Evolutionary conservation across 176 grass and related monocot species (phyloP).

Genomic region (Hordeum marinum): DNA sequence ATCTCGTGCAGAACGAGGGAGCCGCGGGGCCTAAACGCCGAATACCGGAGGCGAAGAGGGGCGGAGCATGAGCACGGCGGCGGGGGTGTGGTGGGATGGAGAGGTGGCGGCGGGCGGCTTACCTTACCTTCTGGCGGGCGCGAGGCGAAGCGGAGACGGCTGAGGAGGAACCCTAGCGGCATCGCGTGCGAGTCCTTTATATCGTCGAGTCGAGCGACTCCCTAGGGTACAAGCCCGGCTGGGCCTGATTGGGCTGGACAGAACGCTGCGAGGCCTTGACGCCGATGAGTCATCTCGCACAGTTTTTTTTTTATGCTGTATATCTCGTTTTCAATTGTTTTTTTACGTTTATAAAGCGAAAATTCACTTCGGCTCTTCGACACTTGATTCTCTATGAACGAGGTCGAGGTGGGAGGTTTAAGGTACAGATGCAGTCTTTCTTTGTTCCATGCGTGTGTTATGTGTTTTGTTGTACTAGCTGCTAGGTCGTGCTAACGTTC

Average conservation of each 20-base stretch:
- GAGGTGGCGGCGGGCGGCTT: neutral
- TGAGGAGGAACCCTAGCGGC: conserved; percentile 35
- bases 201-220: neutral
- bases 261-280: too few species aligned
- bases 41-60: neutral
- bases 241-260: neutral
- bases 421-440: too few species aligned
- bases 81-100: neutral
- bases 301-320: too few species aligned
- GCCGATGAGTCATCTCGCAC: too few species aligned
- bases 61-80: neutral
- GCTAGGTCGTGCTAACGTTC: too few species aligned
- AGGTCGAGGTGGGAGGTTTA: too few species aligned
- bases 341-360: too few species aligned
- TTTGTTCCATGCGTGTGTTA: too few species aligned
- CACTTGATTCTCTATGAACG: too few species aligned
- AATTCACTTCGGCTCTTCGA: too few species aligned
- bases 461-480: too few species aligned
- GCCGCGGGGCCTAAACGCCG: neutral
- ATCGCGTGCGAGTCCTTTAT: conserved; percentile 1
- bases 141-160: conserved; percentile 6
- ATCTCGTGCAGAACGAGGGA: neutral
- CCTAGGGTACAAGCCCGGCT: neutral
- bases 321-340: too few species aligned
- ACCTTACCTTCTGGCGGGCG: conserved; percentile 17